phyloP scores from a whole-genome alignment of 805 yeast species.

The Blastobotrys attinorum region DNA sequence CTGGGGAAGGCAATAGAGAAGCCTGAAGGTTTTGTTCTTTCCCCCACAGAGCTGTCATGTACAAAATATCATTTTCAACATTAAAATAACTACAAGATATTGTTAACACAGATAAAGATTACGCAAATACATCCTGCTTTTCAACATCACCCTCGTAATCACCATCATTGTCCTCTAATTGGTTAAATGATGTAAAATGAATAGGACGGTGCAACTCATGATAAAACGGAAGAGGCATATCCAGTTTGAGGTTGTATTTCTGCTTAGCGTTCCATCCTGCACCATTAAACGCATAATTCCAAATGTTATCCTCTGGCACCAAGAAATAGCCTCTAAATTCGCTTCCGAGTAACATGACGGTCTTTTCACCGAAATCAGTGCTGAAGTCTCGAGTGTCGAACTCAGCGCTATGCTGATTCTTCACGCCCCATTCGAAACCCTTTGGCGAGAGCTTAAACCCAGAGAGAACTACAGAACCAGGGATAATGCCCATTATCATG shows the following conservation, averaged over 20 bases:
- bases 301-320: conserved; percentile 74
- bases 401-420: conserved; percentile 49
- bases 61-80: not conserved
- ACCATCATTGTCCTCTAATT: conserved; percentile 38
- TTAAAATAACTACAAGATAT: not conserved
- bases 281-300: conserved; percentile 91
- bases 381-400: conserved; percentile 61
- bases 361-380: conserved; percentile 47
- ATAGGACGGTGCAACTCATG: conserved; percentile 82
- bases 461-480: conserved; percentile 76
- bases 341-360: conserved; percentile 69
- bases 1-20: no score
- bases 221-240: conserved; percentile 74
- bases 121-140: conserved; percentile 56
- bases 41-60: not conserved
- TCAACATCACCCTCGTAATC: conserved; percentile 47
- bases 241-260: conserved; percentile 58
- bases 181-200: conserved; percentile 72
- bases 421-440: conserved; percentile 74
- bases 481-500: conserved; percentile 60
- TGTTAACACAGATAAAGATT: no score
- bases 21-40: no score
- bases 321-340: conserved; percentile 71
- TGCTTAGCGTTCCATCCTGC: conserved; percentile 67
- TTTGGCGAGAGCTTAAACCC: conserved; percentile 53